A percentile compares a stretch with the other conserved stretches of the same genome.
These are phyloP conservation scores for Paramecium bursaria DNA, from an alignment of 73 alveolate species.

Conservation along the genomic window DNA sequence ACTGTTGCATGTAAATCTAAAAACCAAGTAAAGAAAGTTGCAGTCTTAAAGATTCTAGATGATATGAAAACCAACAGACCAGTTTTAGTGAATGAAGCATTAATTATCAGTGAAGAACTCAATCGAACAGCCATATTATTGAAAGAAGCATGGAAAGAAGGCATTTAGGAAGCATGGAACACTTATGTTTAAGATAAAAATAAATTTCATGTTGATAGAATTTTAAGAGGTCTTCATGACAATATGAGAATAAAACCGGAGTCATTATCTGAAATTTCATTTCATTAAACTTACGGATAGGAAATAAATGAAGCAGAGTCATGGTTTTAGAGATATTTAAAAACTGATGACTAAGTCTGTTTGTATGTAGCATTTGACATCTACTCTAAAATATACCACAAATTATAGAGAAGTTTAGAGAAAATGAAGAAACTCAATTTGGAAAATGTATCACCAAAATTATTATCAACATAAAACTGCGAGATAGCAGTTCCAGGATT, in stretches of 20 bases:
- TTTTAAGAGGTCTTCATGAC: conserved; percentile 88
- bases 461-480: conserved; percentile 77
- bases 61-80: conserved; percentile 85
- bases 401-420: conserved; percentile 73
- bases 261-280: conserved; percentile 95
- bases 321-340: conserved; percentile 75
- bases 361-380: conserved; percentile 93
- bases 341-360: conserved; percentile 75
- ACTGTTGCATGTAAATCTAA: conserved; percentile 92
- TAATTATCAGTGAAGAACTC: conserved; percentile 90
- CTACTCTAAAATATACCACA: conserved; percentile 83
- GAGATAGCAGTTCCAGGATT: conserved; percentile 93
- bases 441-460: conserved; percentile 82
- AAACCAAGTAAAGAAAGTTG: conserved; percentile 87
- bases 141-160: conserved; percentile 96
- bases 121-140: conserved; percentile 92
- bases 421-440: conserved; percentile 78
- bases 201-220: conserved; percentile 78
- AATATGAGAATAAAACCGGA: conserved; percentile 87
- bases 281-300: conserved; percentile 89
- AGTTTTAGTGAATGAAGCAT: conserved; percentile 86
- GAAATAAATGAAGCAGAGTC: conserved; percentile 93
- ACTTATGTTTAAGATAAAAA: conserved; percentile 88
- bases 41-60: conserved; percentile 87
- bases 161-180: conserved; percentile 95